Evolutionary conservation across 257 asterid species (phyloP), one percentile per base, ranked within the genome.

Genomic region (Salvia splendens): DNA sequence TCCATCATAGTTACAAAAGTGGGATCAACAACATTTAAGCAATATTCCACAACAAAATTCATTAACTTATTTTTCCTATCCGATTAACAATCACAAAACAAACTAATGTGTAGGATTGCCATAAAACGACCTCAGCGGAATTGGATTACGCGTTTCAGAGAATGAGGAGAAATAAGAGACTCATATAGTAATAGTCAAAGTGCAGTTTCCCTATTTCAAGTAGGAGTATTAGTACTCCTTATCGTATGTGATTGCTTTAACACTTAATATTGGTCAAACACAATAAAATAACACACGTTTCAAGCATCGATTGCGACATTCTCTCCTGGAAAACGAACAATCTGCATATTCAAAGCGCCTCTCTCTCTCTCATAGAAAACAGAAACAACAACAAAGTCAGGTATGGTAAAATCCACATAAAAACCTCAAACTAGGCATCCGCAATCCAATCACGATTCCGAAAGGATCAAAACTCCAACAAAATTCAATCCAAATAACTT

Each of bases 321-420:
- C 51, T 78, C 71, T 71, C 80, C 77, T 70, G 71, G 32, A 71
- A 53, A 64, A 64, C 77, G 68, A 71, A 74, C 69, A 68, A 74
- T 46, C 77, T 54, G 48, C 68, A 56, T 36, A 60, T 53, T 15
- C 59, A 54, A 56, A 30, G 52, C 0, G 5, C 42, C 40, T 35
- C 40, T 35, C 41, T 35, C 50, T 6, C 47, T 20, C 50, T 12
- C 24, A 48, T 24, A 48, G 1, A 48, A 8, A 40, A 40, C 40
- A 42, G 16, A 12, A 51, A 48, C 20, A 56, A 17, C 33, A 64
- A 53, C 46, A 62, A 35, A 38, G 6, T 15, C 40, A 35, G 30
- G n/a, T 8, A 8, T 6, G 24, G 62, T 43, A 35, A 11, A 53
- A 68, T 43, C 54, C 50, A 42, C 7, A 38, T 0, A 3, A 46